These are phyloP conservation scores for Trametes pubescens DNA, from an alignment of 1,284 basidiomycete species.

Conservation along the genomic window DNA sequence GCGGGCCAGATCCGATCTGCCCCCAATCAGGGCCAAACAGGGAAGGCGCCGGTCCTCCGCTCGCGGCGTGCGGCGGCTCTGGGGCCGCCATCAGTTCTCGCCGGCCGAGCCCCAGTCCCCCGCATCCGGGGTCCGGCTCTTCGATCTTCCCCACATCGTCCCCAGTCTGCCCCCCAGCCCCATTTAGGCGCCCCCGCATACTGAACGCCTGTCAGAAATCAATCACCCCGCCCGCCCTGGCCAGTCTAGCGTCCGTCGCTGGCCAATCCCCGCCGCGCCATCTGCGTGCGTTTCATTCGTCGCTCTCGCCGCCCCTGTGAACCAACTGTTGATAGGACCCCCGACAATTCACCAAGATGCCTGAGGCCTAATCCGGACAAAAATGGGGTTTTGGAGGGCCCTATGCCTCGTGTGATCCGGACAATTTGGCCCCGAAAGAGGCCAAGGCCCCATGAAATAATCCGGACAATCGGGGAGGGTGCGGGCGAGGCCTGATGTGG, in stretches of 20 bases:
- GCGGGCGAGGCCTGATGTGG: background rate
- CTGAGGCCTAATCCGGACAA: conserved; percentile 10
- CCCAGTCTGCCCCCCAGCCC: conserved; percentile 7
- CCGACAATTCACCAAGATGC: conserved; percentile 3
- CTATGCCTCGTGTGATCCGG: conserved; percentile 6
- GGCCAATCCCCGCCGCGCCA: conserved; percentile 11
- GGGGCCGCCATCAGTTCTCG: conserved; percentile 26
- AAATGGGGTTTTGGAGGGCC: background rate
- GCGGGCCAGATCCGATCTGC: conserved; percentile 20
- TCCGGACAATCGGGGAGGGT: background rate
- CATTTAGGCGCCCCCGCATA: conserved; percentile 16
- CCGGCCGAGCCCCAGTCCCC: conserved; percentile 28
- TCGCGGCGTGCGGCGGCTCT: background rate
- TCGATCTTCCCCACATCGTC: conserved; percentile 24
- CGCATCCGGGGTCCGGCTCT: conserved; percentile 29
- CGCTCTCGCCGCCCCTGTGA: conserved; percentile 8
- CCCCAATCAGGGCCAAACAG: conserved; percentile 25
- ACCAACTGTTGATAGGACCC: conserved; percentile 3
- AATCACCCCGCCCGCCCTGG: conserved; percentile 3
- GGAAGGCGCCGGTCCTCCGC: conserved; percentile 7
- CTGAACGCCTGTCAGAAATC: conserved; percentile 20
- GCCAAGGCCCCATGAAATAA: background rate
- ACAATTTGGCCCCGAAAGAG: background rate
- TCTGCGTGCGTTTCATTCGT: conserved; percentile 10
- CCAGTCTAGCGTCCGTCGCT: background rate